phyloP scores from a whole-genome alignment of 1,284 basidiomycete genomes.

The Cryptococcus depauperatus region DNA sequence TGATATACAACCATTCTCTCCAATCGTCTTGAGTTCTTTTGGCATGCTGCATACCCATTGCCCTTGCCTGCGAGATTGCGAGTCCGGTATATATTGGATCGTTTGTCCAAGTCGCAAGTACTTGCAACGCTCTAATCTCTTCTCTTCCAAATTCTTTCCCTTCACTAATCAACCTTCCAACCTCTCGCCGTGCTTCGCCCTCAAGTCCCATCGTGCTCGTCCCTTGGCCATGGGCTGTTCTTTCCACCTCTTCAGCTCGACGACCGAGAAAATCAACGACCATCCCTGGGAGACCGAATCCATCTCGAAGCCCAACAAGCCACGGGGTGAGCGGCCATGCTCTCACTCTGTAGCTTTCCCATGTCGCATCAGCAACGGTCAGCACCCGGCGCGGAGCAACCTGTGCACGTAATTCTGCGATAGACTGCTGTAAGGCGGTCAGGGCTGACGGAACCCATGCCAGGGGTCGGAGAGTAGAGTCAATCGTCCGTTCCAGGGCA shows the following conservation, averaged over 20 bases:
- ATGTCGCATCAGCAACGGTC: slow-evolving; percentile 25
- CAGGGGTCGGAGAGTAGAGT: slow-evolving; percentile 16
- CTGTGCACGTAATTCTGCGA: slow-evolving; percentile 12
- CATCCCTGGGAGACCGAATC: slow-evolving; percentile 27
- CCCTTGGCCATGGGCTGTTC: slow-evolving; percentile 14
- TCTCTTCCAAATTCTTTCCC: slow-evolving; percentile 31
- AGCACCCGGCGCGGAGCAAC: slow-evolving; percentile 16
- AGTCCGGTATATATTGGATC: slow-evolving; percentile 31
- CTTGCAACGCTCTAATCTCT: slow-evolving; percentile 36
- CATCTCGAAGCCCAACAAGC: slow-evolving; percentile 35
- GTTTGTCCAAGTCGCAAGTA: slow-evolving; percentile 42
- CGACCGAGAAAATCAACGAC: slow-evolving; percentile 32
- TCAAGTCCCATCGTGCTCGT: slow-evolving; percentile 18
- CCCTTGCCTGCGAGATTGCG: slow-evolving; percentile 33
- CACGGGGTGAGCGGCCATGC: slow-evolving; percentile 42
- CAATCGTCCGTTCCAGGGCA: slow-evolving; percentile 13
- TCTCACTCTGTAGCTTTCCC: slow-evolving; percentile 33
- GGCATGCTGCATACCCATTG: slow-evolving; percentile 17
- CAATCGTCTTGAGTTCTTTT: slow-evolving; percentile 35
- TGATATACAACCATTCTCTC: slow-evolving; percentile 42
- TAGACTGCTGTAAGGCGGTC: slow-evolving; percentile 7
- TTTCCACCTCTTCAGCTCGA: slow-evolving; percentile 19
- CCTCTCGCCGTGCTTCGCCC: slow-evolving; percentile 21
- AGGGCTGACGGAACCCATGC: slow-evolving; percentile 14
- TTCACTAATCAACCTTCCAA: slow-evolving; percentile 24